Conservation (phyloP, 306 rosid species). For the Quercus robur region DNA sequence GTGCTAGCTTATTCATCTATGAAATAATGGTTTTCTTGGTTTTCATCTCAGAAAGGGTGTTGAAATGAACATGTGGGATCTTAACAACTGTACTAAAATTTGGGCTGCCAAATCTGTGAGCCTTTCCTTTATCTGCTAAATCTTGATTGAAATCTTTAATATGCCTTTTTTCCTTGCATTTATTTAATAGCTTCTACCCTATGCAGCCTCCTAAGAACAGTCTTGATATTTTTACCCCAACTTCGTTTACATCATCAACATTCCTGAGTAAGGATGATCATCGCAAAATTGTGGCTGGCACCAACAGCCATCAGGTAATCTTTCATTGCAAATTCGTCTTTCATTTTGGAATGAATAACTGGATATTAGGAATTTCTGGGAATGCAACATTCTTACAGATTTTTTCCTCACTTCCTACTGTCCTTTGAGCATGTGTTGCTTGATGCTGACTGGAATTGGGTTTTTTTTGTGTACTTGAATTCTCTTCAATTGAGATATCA, state of each 20-base stretch:
- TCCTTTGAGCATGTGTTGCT: not conserved
- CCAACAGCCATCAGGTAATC: conserved; percentile 80
- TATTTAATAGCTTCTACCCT: conserved; percentile 15
- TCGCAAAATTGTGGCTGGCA: conserved; percentile 87
- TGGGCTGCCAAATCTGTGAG: conserved; percentile 94
- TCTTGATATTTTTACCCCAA: conserved; percentile 87
- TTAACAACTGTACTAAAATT: conserved; percentile 52
- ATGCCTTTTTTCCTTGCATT: conserved; percentile 3
- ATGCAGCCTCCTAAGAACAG: conserved; percentile 84
- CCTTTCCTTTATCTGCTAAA: conserved; percentile 1
- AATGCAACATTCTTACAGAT: not conserved
- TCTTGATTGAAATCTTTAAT: not conserved
- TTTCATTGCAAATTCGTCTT: conserved; percentile 4
- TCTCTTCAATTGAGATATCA: not conserved
- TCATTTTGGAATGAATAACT: conserved; percentile 9
- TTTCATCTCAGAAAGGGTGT: too few species aligned
- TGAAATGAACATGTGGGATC: conserved; percentile 68
- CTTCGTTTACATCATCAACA: conserved; percentile 85
- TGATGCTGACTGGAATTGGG: not conserved
- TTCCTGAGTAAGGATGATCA: conserved; percentile 77
- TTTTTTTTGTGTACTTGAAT: not conserved
- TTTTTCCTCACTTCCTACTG: not conserved
- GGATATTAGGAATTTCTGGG: not conserved
- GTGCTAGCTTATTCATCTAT: conserved; percentile 1
- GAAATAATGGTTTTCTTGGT: too few species aligned